phyloP scores from a whole-genome alignment of 345 rosid species.

The Acer saccharum region DNA sequence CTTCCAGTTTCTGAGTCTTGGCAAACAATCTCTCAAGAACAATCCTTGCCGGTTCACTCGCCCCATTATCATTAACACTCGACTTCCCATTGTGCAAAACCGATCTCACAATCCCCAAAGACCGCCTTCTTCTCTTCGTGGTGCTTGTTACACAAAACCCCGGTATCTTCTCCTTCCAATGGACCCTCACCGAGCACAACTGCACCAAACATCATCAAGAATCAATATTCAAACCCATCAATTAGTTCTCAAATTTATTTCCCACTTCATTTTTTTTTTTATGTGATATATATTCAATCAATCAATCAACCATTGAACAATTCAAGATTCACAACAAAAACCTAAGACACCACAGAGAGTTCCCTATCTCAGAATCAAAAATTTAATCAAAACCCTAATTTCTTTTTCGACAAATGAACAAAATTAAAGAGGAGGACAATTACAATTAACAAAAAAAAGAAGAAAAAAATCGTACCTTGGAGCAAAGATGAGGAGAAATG shows the following conservation, averaged over 20 bases:
- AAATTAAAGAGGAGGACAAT: neutral
- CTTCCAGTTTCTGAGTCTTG: constrained; percentile 63
- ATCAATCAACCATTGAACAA: neutral
- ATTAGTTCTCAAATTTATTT: neutral
- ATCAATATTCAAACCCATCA: neutral
- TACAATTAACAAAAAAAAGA: neutral
- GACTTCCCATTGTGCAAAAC: constrained; percentile 41
- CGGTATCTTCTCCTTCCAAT: constrained; percentile 40
- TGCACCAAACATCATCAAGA: constrained; percentile 30
- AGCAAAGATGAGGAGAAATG: constrained; percentile 29
- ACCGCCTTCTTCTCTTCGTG: constrained; percentile 21
- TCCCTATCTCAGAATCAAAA: neutral
- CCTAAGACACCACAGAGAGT: neutral
- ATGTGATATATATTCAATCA: neutral
- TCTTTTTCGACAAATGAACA: neutral
- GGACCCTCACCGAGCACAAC: constrained; percentile 36
- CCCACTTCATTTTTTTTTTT: neutral
- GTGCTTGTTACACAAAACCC: constrained; percentile 17
- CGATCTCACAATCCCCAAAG: constrained; percentile 35
- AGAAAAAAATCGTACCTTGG: constrained; percentile 30
- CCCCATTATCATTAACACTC: constrained; percentile 48
- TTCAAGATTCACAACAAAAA: neutral
- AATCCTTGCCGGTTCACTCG: constrained; percentile 49
- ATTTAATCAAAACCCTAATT: neutral
- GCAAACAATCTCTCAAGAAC: constrained; percentile 72